Conservation (phyloP, 1,139 yeast genomes). For the Spathaspora sp. region DNA sequence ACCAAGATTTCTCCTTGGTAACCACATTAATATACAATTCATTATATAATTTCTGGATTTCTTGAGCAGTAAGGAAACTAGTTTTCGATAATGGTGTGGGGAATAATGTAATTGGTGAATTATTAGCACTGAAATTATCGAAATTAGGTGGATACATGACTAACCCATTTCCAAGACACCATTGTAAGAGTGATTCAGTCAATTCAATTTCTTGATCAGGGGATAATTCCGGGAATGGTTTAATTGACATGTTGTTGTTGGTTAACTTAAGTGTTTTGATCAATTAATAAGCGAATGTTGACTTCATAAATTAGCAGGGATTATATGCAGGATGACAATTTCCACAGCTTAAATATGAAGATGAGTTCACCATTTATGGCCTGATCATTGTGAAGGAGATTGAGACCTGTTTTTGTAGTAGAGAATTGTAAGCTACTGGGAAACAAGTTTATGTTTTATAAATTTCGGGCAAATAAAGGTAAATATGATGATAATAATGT, state of each 20-base stretch:
- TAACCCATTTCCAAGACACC: conserved; percentile 78
- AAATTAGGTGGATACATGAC: conserved; percentile 71
- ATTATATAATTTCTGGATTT: conserved; percentile 71
- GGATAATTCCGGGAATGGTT: conserved; percentile 34
- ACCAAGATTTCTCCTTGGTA: conserved; percentile 54
- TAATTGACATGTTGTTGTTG: conserved; percentile 16
- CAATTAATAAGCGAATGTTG: not conserved
- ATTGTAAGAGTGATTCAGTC: conserved; percentile 58
- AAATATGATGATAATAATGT: too few species aligned
- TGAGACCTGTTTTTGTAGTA: too few species aligned
- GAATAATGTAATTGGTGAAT: conserved; percentile 84
- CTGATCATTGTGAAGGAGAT: too few species aligned
- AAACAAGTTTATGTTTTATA: too few species aligned
- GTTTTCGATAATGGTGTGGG: conserved; percentile 84
- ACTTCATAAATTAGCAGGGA: not conserved
- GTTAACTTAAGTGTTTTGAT: too few species aligned
- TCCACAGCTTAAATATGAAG: too few species aligned
- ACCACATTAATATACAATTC: conserved; percentile 71
- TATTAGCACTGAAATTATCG: conserved; percentile 45
- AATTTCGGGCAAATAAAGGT: too few species aligned
- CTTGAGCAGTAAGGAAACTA: conserved; percentile 65
- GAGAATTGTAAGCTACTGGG: too few species aligned
- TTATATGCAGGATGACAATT: not conserved
- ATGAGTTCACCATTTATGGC: too few species aligned
- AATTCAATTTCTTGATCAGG: conserved; percentile 26